phyloP scores from a whole-genome alignment of 257 asterid species.

The Haberlea rhodopensis region DNA sequence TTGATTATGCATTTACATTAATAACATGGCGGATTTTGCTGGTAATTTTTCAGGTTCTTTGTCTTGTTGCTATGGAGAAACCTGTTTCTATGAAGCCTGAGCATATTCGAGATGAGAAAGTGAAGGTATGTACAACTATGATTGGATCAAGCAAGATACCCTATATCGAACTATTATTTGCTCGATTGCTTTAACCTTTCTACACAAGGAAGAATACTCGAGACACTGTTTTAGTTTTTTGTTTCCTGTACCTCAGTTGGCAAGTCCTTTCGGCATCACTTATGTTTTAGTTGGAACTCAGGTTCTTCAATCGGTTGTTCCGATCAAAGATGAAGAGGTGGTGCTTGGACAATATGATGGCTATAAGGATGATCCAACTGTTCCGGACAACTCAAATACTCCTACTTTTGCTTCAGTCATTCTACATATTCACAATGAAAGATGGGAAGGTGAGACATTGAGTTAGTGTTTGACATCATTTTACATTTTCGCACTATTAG shows the following conservation, averaged over 20 bases:
- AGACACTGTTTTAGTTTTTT: constrained; percentile 2
- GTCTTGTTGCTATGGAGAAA: constrained; percentile 96
- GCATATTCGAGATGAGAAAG: constrained; percentile 92
- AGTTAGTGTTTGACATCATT: not conserved
- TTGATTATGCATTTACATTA: constrained; percentile 3
- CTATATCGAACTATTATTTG: constrained; percentile 4
- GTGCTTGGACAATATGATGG: constrained; percentile 98
- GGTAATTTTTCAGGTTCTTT: constrained; percentile 57
- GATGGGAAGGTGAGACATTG: constrained; percentile 67
- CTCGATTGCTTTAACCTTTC: not conserved
- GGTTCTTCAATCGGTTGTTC: constrained; percentile 94
- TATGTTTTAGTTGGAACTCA: constrained; percentile 31
- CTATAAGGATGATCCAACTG: constrained; percentile 81
- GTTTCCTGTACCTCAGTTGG: constrained; percentile 12
- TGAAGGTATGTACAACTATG: constrained; percentile 53
- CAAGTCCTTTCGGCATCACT: constrained; percentile 9
- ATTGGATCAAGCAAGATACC: constrained; percentile 3
- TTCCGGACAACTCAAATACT: constrained; percentile 68
- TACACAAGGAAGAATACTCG: not conserved
- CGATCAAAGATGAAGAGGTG: constrained; percentile 85
- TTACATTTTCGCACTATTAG: not conserved
- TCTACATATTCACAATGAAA: constrained; percentile 54
- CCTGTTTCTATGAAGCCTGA: constrained; percentile 81
- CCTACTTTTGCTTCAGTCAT: constrained; percentile 63
- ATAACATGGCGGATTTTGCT: constrained; percentile 8